Evolutionary conservation across 768 basidiomycete genomes (phyloP).

Genomic region (Tubosaeta sp.): DNA sequence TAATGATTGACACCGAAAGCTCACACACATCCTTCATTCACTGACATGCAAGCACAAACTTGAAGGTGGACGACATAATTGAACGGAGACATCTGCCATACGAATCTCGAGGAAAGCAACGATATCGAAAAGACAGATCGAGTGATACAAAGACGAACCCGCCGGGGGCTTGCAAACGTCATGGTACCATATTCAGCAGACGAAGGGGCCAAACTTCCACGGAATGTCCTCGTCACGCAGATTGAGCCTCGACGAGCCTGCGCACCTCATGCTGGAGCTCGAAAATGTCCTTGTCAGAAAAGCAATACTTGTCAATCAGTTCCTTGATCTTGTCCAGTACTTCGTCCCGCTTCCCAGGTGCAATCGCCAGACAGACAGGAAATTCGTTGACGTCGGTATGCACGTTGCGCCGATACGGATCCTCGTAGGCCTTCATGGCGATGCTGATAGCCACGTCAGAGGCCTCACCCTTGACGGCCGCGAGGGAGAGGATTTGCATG

Average conservation of each 20-base stretch:
- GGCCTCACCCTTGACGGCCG: not conserved
- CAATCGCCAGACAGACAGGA: too few relatives aligned
- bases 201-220: not conserved
- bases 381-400: not conserved
- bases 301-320: not conserved
- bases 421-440: not conserved
- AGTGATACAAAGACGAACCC: not conserved
- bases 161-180: not conserved
- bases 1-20: too few relatives aligned
- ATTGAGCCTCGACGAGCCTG: not conserved
- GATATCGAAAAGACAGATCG: not conserved
- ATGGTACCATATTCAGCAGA: not conserved
- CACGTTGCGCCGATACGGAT: not conserved
- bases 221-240: not conserved
- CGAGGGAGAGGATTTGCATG: constrained; percentile 1
- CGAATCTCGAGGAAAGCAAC: too few relatives aligned
- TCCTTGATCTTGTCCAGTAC: not conserved
- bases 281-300: not conserved
- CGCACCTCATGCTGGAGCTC: not conserved
- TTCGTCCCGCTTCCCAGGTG: not conserved
- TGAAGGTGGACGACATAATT: too few relatives aligned
- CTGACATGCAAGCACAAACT: too few relatives aligned
- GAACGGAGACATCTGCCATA: too few relatives aligned
- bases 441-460: not conserved
- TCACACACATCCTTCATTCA: too few relatives aligned